Percentiles rank a stretch among this genome's conserved stretches.
Evolutionary conservation across 805 yeast genomes (phyloP).

Genomic region (Groenewaldozyma salmanticensis): DNA sequence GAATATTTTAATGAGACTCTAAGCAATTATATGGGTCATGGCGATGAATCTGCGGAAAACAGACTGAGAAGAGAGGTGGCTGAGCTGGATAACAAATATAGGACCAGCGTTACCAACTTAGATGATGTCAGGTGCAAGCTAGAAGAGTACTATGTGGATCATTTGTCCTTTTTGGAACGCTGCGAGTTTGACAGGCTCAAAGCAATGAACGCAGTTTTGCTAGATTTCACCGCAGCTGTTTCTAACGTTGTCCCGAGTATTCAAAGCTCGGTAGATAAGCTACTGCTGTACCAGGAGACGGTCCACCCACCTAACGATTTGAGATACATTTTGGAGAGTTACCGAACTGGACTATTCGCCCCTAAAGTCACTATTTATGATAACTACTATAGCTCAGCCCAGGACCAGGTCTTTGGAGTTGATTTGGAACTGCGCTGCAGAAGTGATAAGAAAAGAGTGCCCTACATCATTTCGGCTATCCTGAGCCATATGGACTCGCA

Average conservation of each 20-base stretch:
- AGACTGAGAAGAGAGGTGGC: slow-evolving; percentile 49
- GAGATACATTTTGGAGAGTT: slow-evolving; percentile 53
- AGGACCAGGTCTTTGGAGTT: slow-evolving; percentile 69
- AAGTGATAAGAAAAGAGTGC: slow-evolving; percentile 64
- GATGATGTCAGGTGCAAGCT: slow-evolving; percentile 62
- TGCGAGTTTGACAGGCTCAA: slow-evolving; percentile 71
- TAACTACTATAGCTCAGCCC: slow-evolving; percentile 63
- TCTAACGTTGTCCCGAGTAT: slow-evolving; percentile 50
- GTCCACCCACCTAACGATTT: slow-evolving; percentile 64
- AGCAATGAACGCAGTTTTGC: slow-evolving; percentile 65
- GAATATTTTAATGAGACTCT: slow-evolving; percentile 24
- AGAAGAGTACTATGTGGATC: slow-evolving; percentile 63
- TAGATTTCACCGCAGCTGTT: slow-evolving; percentile 60
- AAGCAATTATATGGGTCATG: slow-evolving; percentile 20
- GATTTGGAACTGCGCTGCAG: slow-evolving; percentile 63
- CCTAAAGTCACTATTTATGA: slow-evolving; percentile 70
- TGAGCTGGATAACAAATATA: slow-evolving; percentile 48
- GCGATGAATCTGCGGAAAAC: slow-evolving; percentile 43
- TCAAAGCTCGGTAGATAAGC: slow-evolving; percentile 50
- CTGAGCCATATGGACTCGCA: slow-evolving; percentile 56
- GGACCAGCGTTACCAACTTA: slow-evolving; percentile 42
- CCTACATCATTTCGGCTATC: slow-evolving; percentile 52
- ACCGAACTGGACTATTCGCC: slow-evolving; percentile 62
- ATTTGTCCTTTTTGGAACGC: slow-evolving; percentile 65
- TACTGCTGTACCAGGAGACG: slow-evolving; percentile 56